Evolutionary conservation across 1,139 yeast genomes (phyloP).

Genomic region (Magnusiomyces starmeri): DNA sequence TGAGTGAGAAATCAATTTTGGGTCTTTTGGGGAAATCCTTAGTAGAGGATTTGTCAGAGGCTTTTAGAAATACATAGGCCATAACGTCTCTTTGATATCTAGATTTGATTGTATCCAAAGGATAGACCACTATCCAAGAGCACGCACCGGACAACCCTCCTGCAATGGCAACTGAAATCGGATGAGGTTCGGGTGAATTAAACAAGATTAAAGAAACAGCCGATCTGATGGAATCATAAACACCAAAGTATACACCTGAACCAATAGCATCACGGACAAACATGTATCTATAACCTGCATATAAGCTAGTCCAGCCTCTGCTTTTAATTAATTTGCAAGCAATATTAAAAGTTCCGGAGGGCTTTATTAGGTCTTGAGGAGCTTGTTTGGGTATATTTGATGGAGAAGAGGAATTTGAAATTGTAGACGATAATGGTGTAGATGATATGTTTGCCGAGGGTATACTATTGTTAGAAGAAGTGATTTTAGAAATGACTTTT

Average conservation of each 20-base stretch:
- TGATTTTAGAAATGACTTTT: background rate
- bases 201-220: conserved; percentile 27
- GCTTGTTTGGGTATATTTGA: background rate
- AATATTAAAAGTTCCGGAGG: conserved; percentile 41
- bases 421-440: background rate
- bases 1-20: conserved; percentile 18
- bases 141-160: conserved; percentile 77
- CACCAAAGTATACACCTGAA: conserved; percentile 65
- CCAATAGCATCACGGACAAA: conserved; percentile 59
- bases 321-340: conserved; percentile 45
- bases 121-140: conserved; percentile 69
- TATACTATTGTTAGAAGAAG: background rate
- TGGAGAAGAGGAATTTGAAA: background rate
- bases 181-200: conserved; percentile 30
- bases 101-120: conserved; percentile 73
- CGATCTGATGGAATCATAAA: conserved; percentile 61
- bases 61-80: conserved; percentile 39
- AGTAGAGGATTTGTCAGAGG: conserved; percentile 26
- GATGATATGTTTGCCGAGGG: background rate
- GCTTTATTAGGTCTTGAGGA: conserved; percentile 6
- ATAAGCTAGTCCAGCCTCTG: conserved; percentile 58
- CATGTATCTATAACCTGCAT: conserved; percentile 68
- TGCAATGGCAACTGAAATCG: conserved; percentile 47
- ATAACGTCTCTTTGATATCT: conserved; percentile 68
- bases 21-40: conserved; percentile 14